Evolutionary conservation across 2,329 filamentous ascomycete species (phyloP).

Genomic region (Scopulariopsis brevicaulis): DNA sequence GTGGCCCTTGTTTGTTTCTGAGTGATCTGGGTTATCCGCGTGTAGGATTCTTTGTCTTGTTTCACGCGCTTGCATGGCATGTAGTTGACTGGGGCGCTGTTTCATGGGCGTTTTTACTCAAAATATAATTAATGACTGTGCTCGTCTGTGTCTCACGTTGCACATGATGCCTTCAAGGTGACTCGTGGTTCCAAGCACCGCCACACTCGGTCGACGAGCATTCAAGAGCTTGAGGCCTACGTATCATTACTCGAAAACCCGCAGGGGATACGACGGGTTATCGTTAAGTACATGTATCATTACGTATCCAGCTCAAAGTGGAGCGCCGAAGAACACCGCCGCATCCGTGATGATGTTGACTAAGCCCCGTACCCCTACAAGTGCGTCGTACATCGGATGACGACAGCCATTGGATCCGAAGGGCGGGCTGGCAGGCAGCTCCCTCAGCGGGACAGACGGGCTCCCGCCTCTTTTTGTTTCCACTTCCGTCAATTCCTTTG

Average conservation of each 20-base stretch:
- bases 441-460: neutral
- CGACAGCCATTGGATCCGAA: neutral
- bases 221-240: too few relatives aligned
- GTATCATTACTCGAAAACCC: too few relatives aligned
- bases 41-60: neutral
- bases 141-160: too few relatives aligned
- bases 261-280: too few relatives aligned
- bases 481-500: neutral
- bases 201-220: too few relatives aligned
- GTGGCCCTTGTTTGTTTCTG: neutral
- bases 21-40: neutral
- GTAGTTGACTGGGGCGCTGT: neutral
- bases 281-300: too few relatives aligned
- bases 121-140: neutral
- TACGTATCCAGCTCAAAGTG: neutral
- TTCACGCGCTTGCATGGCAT: neutral
- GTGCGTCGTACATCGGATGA: neutral
- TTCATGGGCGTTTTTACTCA: neutral
- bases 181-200: too few relatives aligned
- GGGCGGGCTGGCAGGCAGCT: neutral
- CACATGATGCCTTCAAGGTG: too few relatives aligned
- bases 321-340: neutral
- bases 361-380: neutral
- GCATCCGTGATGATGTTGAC: neutral
- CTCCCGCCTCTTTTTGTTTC: neutral